Base-by-base conservation (phyloP, 441 rosid genomes). In the Geranium incanum region DNA sequence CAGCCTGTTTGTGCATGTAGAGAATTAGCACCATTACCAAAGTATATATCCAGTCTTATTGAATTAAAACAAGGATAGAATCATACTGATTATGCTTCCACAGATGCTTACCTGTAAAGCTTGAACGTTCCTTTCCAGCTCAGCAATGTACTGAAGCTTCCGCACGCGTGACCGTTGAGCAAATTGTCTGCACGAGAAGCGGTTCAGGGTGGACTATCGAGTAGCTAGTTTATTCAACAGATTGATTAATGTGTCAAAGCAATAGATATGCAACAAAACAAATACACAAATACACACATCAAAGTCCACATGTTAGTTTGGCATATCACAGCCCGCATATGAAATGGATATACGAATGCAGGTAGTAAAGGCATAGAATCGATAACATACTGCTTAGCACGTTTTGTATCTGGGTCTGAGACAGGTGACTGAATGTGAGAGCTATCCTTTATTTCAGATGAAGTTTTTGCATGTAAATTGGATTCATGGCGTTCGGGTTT, bases 131-230 rank as follows among this genome's bases (percentile, higher is more conserved):
- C 94, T 88, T 86, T 95, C 99, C 79, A 93, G 81, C 85, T 95
- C 99, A 83, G 98, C 94, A 80, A 95, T 93, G 85, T 93, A 93
- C 83, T 95, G 99, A 74, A 95, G 98, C 79, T 95, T 95, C 21
- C 99, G 90, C 38, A 93, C 98, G 71, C 99, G 81, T 67, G 99
- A 95, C 36, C 99, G 91, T 71, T 95, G 99, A 76, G 99, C 99
- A 64, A 93, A 95, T 92, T 95, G 99, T 87, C 99, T 95, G 80
- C 79, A 85, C 11, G 19, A 68, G 69, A 75, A 76, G 52, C 15
- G 67, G 63, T 16, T 67, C 67, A 33, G 55, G 16, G 57, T 77
- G 21, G 73, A 13, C 52, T 76, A 75, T 36, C 33, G 76, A 41
- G 45, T 8, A 41, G 45, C 45, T 41, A 41, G 11, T 41, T 8